Evolutionary conservation across 768 basidiomycete genomes (phyloP).

Genomic region (Rhodotorula paludigena): DNA sequence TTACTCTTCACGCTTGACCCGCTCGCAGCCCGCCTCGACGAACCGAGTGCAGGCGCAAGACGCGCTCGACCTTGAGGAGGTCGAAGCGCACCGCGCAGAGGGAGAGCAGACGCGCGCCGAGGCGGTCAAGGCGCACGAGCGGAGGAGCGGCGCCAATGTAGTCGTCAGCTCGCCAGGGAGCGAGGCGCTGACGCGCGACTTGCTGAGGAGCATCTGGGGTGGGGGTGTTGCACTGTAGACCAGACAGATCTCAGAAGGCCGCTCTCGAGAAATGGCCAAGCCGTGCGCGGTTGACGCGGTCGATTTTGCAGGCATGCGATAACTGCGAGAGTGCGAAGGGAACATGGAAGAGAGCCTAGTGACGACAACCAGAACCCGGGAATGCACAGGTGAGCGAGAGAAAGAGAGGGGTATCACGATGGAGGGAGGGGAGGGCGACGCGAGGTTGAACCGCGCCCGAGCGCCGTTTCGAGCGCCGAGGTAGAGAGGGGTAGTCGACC

Average conservation of each 20-base stretch:
- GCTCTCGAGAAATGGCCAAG: background rate
- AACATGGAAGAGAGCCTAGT: background rate
- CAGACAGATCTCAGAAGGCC: background rate
- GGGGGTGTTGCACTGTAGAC: background rate
- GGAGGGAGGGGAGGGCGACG: background rate
- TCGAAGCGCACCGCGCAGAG: constrained; percentile 8
- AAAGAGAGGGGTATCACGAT: background rate
- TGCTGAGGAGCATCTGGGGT: constrained; percentile 28
- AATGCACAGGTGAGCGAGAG: background rate
- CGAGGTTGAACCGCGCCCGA: constrained; percentile 6
- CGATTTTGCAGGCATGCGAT: background rate
- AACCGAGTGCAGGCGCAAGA: constrained; percentile 20
- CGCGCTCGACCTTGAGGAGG: constrained; percentile 5
- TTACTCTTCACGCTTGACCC: background rate
- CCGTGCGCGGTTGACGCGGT: constrained; percentile 4
- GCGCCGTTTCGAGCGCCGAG: background rate
- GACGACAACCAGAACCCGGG: background rate
- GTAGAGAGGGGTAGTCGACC: background rate
- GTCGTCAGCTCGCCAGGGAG: constrained; percentile 14
- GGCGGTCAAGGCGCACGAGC: background rate
- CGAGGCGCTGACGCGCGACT: constrained; percentile 7
- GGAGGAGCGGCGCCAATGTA: constrained; percentile 17
- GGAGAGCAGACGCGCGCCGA: background rate
- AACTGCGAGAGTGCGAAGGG: background rate
- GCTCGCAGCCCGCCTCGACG: background rate